Base-by-base conservation (phyloP, 768 basidiomycete species). In the Auriscalpium vulgare region DNA sequence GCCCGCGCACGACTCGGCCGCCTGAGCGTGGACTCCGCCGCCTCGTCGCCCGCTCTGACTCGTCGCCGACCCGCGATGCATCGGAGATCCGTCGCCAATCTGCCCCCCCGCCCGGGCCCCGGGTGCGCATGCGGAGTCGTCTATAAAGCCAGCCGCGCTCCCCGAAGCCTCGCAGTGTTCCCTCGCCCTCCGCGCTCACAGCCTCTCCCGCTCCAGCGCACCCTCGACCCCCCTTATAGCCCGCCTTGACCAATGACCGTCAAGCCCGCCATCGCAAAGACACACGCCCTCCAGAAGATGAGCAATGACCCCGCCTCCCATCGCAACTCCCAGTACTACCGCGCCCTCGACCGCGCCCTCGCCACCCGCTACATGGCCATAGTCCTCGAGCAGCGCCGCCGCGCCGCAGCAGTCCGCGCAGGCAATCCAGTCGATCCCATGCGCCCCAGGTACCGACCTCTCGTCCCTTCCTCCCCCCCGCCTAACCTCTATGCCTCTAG, bases 401-500 rank as follows among this genome's bases (percentile, higher is more conserved):
- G 58, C 43, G 17, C 53, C 23, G 56, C 53, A 4, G 40, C 56
- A 14, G 17, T 49, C 47, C 58, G 56, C 21, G 23, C 14, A 19
- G 54, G 55, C 17, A 16, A 46, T 1, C 43, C 44, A 10, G 35
- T 48, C 2, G 52, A 56, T 4, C 23, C 38, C 10, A 60, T 62
- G 59, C 60, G 60, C 35, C 61, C 61, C 10, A 55, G 61, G 61
- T 60, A 40, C 47, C 13, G 16, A n/a, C 16, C 40, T 21, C 17
- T 8, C 2, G 21, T 10, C 16, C 16, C 23, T 49, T 7, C 21
- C 2, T 37, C 16, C 21, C 10, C 4, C 13, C 4, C 56, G 37
- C 46, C 21, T 34, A 13, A 17, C 19, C 34, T 14, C 37, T 11
- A 23, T 10, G 16, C 43, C 36, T n/a, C 10, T 52, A 76, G 74